Percentiles rank a stretch among this genome's conserved stretches.
phyloP scores from a whole-genome alignment of 2,329 filamentous ascomycete species.

The Sporothrix euskadiensis region DNA sequence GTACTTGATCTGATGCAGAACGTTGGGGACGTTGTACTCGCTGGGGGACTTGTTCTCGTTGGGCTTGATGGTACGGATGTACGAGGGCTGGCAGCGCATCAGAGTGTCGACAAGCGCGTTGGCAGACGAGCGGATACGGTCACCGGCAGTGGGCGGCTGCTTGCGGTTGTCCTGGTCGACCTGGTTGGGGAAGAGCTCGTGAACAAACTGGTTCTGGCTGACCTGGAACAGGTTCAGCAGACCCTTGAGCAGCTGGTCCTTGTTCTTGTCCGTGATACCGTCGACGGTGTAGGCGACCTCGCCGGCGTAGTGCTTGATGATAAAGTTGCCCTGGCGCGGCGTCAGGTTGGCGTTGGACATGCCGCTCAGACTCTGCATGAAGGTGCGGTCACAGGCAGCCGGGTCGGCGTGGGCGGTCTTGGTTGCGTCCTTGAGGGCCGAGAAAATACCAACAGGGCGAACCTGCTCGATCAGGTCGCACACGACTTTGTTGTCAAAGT shows the following conservation, averaged over 20 bases:
- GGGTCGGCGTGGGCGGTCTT: constrained; percentile 98
- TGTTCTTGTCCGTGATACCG: constrained; percentile 99
- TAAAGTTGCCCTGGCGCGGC: constrained; percentile 90
- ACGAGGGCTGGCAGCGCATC: constrained; percentile 96
- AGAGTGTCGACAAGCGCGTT: constrained; percentile 92
- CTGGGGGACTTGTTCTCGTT: constrained; percentile 97
- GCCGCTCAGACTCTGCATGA: constrained; percentile 88
- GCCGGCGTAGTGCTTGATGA: constrained; percentile 98
- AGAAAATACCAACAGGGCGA: constrained; percentile 88
- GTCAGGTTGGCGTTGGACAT: constrained; percentile 91
- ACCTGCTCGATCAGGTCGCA: constrained; percentile 95
- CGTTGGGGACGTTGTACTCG: constrained; percentile 89
- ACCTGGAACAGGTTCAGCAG: constrained; percentile 81
- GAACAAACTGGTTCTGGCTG: constrained; percentile 83
- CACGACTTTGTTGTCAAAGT: constrained; percentile 99
- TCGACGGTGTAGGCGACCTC: constrained; percentile 93
- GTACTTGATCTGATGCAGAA: constrained; percentile 98
- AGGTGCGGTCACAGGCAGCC: constrained; percentile 89
- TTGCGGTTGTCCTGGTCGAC: constrained; percentile 95
- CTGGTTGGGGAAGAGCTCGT: constrained; percentile 85
- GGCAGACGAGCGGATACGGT: constrained; percentile 92
- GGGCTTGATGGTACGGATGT: constrained; percentile 98
- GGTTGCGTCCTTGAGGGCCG: constrained; percentile 94
- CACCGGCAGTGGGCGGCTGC: constrained; percentile 89
- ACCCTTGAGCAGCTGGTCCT: constrained; percentile 94